Percentiles rank a stretch among this genome's conserved stretches.
These are phyloP conservation scores for Colletotrichum graminicola DNA, from an alignment of 2,329 filamentous ascomycete species.

Conservation along the genomic window DNA sequence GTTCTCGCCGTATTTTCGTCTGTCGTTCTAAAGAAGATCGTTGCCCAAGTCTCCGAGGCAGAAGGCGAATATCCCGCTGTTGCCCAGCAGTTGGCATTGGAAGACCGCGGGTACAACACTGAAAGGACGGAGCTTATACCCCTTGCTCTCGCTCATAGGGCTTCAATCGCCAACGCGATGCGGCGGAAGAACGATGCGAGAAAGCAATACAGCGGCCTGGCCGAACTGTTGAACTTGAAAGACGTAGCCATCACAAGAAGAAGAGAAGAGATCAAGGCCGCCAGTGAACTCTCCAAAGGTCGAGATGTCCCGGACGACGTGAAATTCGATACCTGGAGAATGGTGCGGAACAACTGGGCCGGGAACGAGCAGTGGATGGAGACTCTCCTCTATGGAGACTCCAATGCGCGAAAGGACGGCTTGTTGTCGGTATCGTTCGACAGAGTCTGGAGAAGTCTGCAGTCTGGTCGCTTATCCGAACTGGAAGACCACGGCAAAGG, in stretches of 20 bases:
- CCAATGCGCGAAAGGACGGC: conserved; percentile 66
- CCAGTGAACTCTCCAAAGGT: conserved; percentile 45
- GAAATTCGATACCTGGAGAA: conserved; percentile 66
- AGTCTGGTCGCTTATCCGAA: conserved; percentile 68
- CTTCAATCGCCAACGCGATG: conserved; percentile 71
- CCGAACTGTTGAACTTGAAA: conserved; percentile 73
- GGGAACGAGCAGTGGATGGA: conserved; percentile 82
- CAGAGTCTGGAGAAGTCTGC: conserved; percentile 77
- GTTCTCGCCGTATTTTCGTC: conserved; percentile 87
- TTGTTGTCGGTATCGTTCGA: conserved; percentile 78
- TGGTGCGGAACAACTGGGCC: conserved; percentile 80
- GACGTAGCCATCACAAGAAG: conserved; percentile 68
- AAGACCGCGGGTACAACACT: conserved; percentile 68
- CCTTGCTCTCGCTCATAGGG: conserved; percentile 80
- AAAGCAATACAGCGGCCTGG: conserved; percentile 72
- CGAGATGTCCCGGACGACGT: conserved; percentile 55
- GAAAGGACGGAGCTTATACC: conserved; percentile 69
- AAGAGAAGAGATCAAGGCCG: conserved; percentile 58
- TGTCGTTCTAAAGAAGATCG: conserved; percentile 79
- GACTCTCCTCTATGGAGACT: conserved; percentile 76
- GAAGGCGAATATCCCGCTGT: conserved; percentile 59
- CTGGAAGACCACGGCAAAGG: conserved; percentile 65
- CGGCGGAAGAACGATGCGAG: conserved; percentile 70
- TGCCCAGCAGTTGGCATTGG: conserved; percentile 68
- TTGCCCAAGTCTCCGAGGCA: conserved; percentile 59